A percentile compares a stretch with the other conserved stretches of the same genome.
Evolutionary conservation across 2,329 filamentous ascomycete genomes (phyloP).

Genomic region (Capronia americana): DNA sequence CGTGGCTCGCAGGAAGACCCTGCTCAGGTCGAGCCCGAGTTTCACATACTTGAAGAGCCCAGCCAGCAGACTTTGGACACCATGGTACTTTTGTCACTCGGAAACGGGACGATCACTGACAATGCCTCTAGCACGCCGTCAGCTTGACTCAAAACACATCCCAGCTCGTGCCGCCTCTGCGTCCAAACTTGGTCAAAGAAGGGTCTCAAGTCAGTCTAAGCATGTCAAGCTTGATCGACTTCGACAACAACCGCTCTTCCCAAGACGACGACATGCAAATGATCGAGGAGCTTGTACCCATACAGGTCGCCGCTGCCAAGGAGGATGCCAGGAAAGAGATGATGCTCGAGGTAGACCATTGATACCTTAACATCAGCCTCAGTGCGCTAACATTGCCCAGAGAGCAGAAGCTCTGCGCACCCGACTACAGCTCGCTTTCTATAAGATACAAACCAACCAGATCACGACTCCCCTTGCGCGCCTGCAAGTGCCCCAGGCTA

Average conservation of each 20-base stretch:
- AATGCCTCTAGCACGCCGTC: conserved; percentile 30
- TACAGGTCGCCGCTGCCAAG: conserved; percentile 41
- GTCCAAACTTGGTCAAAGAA: conserved; percentile 32
- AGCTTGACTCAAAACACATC: conserved; percentile 34
- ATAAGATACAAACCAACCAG: conserved; percentile 41
- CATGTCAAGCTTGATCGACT: conserved; percentile 40
- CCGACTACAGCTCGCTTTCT: conserved; percentile 40
- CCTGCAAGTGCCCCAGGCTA: conserved; percentile 29
- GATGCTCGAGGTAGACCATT: conserved; percentile 32
- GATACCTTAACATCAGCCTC: not conserved
- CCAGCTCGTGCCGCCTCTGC: conserved; percentile 28
- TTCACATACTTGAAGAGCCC: conserved; percentile 40
- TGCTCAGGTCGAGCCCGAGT: conserved; percentile 35
- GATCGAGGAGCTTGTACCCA: conserved; percentile 43
- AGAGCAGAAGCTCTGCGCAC: conserved; percentile 39
- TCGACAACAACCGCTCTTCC: conserved; percentile 35
- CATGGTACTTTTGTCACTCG: conserved; percentile 29
- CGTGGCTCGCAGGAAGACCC: conserved; percentile 35
- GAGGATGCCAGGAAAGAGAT: conserved; percentile 35
- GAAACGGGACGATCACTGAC: not conserved
- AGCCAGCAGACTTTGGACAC: conserved; percentile 39
- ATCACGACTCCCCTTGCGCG: conserved; percentile 37
- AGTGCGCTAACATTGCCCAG: conserved; percentile 17
- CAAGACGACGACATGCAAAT: conserved; percentile 34
- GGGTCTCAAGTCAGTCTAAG: conserved; percentile 37